Percentiles rank a stretch among this genome's conserved stretches.
phyloP scores from a whole-genome alignment of 1,139 yeast species.

The Kurtzmaniella quercitrusa region DNA sequence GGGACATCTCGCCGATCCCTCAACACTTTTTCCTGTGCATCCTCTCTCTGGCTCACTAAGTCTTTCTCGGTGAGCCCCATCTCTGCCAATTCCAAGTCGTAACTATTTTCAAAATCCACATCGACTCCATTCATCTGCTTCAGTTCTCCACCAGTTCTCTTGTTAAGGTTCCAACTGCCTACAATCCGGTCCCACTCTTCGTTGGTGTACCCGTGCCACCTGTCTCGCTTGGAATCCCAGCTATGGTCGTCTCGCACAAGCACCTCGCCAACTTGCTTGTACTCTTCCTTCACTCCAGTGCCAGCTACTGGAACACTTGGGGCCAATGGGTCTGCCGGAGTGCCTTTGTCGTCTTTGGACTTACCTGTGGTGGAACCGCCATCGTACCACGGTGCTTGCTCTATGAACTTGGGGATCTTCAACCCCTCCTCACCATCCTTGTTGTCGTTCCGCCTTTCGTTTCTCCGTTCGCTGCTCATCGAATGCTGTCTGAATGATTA shows the following conservation, averaged over 20 bases:
- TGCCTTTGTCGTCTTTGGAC: slow-evolving; percentile 8
- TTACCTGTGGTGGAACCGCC: slow-evolving; percentile 8
- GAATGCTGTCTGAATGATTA: neutral
- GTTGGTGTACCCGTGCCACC: slow-evolving; percentile 73
- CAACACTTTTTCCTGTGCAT: slow-evolving; percentile 32
- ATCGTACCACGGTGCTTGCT: slow-evolving; percentile 29
- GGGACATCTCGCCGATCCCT: slow-evolving; percentile 55
- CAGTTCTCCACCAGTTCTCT: slow-evolving; percentile 14
- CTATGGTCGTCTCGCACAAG: slow-evolving; percentile 37
- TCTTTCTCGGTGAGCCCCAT: slow-evolving; percentile 33
- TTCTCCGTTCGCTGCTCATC: neutral
- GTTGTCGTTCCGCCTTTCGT: slow-evolving; percentile 2
- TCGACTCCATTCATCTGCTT: slow-evolving; percentile 13
- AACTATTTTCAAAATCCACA: slow-evolving; percentile 46
- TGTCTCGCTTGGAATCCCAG: slow-evolving; percentile 68
- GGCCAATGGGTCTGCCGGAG: slow-evolving; percentile 18
- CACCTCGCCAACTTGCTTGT: slow-evolving; percentile 11
- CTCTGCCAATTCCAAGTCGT: slow-evolving; percentile 46
- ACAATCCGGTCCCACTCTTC: slow-evolving; percentile 54
- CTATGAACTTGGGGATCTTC: slow-evolving; percentile 29
- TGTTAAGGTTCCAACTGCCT: slow-evolving; percentile 38
- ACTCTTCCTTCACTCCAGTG: slow-evolving; percentile 30
- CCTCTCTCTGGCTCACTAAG: slow-evolving; percentile 27
- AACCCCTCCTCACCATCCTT: slow-evolving; percentile 10
- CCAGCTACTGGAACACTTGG: slow-evolving; percentile 30